Evolutionary conservation across 2,329 filamentous ascomycete species (phyloP), one percentile per base, ranked within the genome.

Genomic region (Aspergillus brunneoviolaceus): DNA sequence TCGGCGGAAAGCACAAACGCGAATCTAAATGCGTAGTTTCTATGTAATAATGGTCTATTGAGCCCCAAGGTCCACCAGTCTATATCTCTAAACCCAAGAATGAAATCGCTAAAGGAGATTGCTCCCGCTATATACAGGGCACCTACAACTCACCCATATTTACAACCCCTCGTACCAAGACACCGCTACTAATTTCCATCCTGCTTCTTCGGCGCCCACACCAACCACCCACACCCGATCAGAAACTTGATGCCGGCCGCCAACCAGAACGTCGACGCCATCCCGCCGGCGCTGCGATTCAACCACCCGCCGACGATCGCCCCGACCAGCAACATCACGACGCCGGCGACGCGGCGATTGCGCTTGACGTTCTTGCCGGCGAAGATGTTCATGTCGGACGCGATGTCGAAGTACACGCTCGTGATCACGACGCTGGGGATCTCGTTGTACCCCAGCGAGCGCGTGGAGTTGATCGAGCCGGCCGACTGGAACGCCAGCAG

Each of bases 371-470:
- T 80, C 48, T 71, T 73, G 54, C 68, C 69, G 3, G 64, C 66
- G 0, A 64, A 63, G 27, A 79, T 63, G 48, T 72, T 73, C 12
- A 76, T 72, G 59, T 81, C 79, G 5, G 76, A 75, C 2, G 76
- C 76, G 50, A 80, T 74, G 61, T 81, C 79, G 63, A 78, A 79
- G 60, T 79, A 80, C 14, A 80, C 70, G 49, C 77, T 79, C 11
- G 79, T 81, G 63, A 81, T 64, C 5, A 80, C 79, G 16, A 80
- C 77, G 9, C 77, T 79, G 14, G 79, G 79, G 47, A 81, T 75
- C 65, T 80, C 79, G 51, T 77, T 76, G 62, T 76, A 76, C 0
- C 72, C 70, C 25, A 81, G 70, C 5, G 74, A 68, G 2, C 79
- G 74, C 57, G 75, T 79, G 19, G 76, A 74, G 2, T 77, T 73